Conservation (phyloP, 495 filamentous ascomycete species). For the Tetracladium setigerum region DNA sequence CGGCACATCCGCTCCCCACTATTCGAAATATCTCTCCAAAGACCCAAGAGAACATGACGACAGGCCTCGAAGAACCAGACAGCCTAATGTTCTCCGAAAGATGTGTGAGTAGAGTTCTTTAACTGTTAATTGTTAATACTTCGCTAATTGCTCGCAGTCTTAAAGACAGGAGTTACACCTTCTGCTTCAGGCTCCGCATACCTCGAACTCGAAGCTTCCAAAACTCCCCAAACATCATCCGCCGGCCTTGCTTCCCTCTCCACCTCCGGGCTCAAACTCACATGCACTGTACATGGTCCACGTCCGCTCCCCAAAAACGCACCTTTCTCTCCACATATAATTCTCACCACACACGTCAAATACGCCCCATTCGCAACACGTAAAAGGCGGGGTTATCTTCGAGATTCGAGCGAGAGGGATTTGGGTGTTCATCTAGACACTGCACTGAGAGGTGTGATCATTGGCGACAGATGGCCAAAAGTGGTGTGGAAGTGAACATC, state of each 20-base stretch:
- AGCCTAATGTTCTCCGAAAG: conserved; percentile 63
- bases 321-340: conserved; percentile 81
- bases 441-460: conserved; percentile 79
- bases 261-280: conserved; percentile 74
- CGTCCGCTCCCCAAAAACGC: conserved; percentile 83
- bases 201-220: conserved; percentile 67
- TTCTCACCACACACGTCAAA: conserved; percentile 87
- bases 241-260: conserved; percentile 35
- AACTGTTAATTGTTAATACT: conserved; percentile 14
- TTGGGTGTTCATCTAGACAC: conserved; percentile 86
- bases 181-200: conserved; percentile 94
- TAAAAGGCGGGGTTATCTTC: conserved; percentile 75
- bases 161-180: conserved; percentile 87
- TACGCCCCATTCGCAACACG: conserved; percentile 89
- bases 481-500: conserved; percentile 83
- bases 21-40: conserved; percentile 30
- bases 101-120: conserved; percentile 56
- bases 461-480: conserved; percentile 96
- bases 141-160: conserved; percentile 41
- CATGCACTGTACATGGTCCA: conserved; percentile 87
- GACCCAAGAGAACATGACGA: conserved; percentile 25
- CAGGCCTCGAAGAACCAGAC: conserved; percentile 40
- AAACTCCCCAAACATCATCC: conserved; percentile 36
- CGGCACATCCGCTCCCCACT: conserved; percentile 63
- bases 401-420: conserved; percentile 80